A percentile compares a stretch with the other conserved stretches of the same genome.
Evolutionary conservation across 1,139 yeast genomes (phyloP).

Genomic region (Pichia sp.): DNA sequence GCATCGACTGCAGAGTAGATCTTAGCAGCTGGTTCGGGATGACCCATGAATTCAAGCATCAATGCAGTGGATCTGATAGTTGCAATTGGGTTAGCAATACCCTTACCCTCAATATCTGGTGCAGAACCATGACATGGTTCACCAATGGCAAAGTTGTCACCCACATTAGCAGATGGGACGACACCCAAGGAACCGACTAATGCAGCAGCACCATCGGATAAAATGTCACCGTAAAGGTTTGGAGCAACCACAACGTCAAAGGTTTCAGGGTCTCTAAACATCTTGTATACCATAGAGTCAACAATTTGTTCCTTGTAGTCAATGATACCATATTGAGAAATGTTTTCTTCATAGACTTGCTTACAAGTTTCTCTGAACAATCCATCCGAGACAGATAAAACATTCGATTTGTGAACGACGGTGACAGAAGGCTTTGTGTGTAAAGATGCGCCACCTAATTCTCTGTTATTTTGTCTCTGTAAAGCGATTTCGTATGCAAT

Average conservation of each 20-base stretch:
- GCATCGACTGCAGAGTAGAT: conserved; percentile 95
- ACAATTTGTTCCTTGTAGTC: conserved; percentile 91
- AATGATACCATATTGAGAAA: conserved; percentile 48
- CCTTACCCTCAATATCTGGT: conserved; percentile 95
- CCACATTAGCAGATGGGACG: conserved; percentile 97
- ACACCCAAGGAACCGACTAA: conserved; percentile 97
- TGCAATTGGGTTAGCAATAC: conserved; percentile 94
- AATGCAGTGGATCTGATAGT: conserved; percentile 96
- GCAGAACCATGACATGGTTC: conserved; percentile 99
- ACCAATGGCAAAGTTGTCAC: conserved; percentile 92
- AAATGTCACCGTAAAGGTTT: conserved; percentile 93
- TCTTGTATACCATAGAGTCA: conserved; percentile 97
- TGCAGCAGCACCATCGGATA: conserved; percentile 99
- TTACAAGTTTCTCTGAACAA: conserved; percentile 90
- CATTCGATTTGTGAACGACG: conserved; percentile 95
- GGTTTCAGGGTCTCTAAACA: conserved; percentile 96
- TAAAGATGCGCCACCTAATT: conserved; percentile 46
- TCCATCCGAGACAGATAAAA: conserved; percentile 87
- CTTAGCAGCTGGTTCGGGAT: conserved; percentile 81
- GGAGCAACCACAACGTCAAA: conserved; percentile 99
- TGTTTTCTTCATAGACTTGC: conserved; percentile 63
- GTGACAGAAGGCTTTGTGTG: conserved; percentile 68
- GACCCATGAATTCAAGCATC: conserved; percentile 95
- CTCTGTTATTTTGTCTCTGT: conserved; percentile 80
- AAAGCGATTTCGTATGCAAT: conserved; percentile 91